Base-by-base conservation (phyloP, 2,329 filamentous ascomycete species). In the Amauroascus verrucosus region DNA sequence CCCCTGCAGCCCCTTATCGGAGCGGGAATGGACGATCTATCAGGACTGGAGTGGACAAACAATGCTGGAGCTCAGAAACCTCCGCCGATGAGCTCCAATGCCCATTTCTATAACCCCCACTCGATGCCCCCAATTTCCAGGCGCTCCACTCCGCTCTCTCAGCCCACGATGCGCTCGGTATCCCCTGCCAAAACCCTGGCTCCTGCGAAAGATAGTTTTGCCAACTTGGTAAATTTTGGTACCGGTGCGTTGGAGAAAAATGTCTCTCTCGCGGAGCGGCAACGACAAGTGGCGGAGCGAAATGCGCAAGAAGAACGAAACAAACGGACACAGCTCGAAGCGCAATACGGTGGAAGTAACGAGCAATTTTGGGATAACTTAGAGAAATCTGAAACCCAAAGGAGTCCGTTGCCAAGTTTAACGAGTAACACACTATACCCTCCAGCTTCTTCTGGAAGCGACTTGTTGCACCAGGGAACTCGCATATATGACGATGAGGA, bases 351-450 rank as follows among this genome's bases (percentile, higher is more conserved):
- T 1, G 81, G 66, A 3, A 71, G 70, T 46, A 74, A 83, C 62
- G 78, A 79, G 9, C 81, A 82, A 57, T 88, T 88, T 65, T 90
- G 85, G 82, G 86, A 93, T 64, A 80, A 72, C 11, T 72, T 93
- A 46, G 88, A 81, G 28, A 75, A 73, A 37, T 45, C 58, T 1
- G 37, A 58, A 73, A 16, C 24, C 5, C 14, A 14, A 20, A n/a
- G 22, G 9, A 50, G 20, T 22, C 13, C 46, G 9, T 66, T 49
- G 76, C 71, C 35, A 71, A 66, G 47, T 58, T 70, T 24, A 6
- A 16, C 51, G 14, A 33, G 48, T 22, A 37, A 13, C 28, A 7
- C 24, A 8, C 33, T 30, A 37, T 37, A 18, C 32, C 71, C 77
- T 41, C 69, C 72, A 9, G 2, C 26, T 7, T 14, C 44, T 14